Conservation (phyloP, 345 rosid species). For the Hibiscus mutabilis region DNA sequence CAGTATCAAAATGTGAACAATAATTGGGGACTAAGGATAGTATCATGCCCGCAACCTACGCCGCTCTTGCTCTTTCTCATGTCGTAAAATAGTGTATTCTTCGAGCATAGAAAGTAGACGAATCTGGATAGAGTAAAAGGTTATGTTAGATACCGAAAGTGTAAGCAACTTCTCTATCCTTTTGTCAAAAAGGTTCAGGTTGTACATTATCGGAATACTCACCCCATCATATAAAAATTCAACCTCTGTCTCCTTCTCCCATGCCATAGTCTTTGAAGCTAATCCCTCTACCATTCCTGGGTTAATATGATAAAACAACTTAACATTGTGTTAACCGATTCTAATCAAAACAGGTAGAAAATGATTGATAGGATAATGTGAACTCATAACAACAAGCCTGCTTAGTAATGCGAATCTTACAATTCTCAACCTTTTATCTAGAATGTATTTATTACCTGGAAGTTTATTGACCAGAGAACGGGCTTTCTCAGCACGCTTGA, state of each 20-base stretch:
- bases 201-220: constrained; percentile 21
- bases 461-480: constrained; percentile 85
- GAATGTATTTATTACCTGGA: constrained; percentile 49
- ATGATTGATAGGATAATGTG: neutral
- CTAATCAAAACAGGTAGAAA: neutral
- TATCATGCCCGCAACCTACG: constrained; percentile 71
- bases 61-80: constrained; percentile 95
- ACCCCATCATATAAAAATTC: constrained; percentile 94
- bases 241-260: constrained; percentile 83
- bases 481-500: constrained; percentile 98
- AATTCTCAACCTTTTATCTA: neutral
- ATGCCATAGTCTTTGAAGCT: constrained; percentile 69
- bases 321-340: neutral
- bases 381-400: neutral
- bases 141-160: constrained; percentile 1
- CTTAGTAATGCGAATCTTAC: neutral
- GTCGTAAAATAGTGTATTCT: constrained; percentile 58
- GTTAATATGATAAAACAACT: constrained; percentile 12
- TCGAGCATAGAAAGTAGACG: constrained; percentile 88
- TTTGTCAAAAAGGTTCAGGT: neutral
- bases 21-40: neutral
- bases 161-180: neutral
- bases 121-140: constrained; percentile 37
- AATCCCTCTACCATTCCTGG: constrained; percentile 83
- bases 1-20: neutral